Base-by-base conservation (phyloP, 139 green algal species). In the Gonium pectorale region DNA sequence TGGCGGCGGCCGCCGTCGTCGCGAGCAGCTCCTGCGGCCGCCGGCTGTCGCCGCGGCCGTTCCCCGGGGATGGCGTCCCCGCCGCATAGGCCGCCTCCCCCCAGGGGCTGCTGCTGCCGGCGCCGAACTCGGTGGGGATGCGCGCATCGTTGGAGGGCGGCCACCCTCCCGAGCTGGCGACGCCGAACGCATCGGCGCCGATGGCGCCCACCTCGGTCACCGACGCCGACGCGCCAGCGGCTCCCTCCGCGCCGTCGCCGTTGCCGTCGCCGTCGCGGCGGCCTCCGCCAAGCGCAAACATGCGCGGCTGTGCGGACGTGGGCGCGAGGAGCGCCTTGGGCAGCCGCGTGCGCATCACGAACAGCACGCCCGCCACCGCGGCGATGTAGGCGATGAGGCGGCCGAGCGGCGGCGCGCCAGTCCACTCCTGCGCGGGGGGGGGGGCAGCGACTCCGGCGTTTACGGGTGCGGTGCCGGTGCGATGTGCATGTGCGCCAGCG, bases 351-450 rank as follows among this genome's bases (percentile, higher is more conserved):
- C 78, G 78, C 78, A 84, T 84, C 26, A 84, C 59, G 64, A 84
- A 84, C 46, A 84, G 44, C 44, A 84, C 78, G 31, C 78, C 78
- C 3, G 78, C 62, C 26, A 84, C 78, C 4, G 78, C 78, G 44
- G 78, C 78, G 22, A 84, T 84, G 78, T 84, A 84, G 44, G 78
- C 78, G 9, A 84, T 70, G 6, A 84, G 78, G 43, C 63, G 62
- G 62, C 62, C 63, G 37, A 84, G n/a, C 31, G 78, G 78, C 1
- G 78, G 78, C 1, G 78, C 78, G 64, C 78, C 78, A 21, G 78
- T 56, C 78, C 78, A 84, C 44, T 62, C 44, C 78, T 84, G 78
- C 24, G 49, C 2, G 40, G 22, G 7, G 13, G 66, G 7, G 37
- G 17, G 62, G 9, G n/a, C 9, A n/a, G 9, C 9, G 7, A 66